Evolutionary conservation across 768 basidiomycete genomes (phyloP).

Genomic region (Psilocybe sp.): DNA sequence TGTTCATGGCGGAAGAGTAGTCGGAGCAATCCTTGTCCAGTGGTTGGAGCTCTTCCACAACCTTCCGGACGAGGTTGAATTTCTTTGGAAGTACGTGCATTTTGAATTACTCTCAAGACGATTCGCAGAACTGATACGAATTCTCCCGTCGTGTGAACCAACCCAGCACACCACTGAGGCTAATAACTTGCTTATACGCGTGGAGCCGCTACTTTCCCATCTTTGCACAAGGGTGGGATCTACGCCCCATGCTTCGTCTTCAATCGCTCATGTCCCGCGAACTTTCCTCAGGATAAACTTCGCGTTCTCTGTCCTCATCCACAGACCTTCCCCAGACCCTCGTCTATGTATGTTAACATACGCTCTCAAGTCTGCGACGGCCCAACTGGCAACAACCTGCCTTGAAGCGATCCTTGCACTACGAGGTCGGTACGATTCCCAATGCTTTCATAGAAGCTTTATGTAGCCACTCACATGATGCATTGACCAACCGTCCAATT

Average conservation of each 20-base stretch:
- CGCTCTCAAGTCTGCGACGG: slow-evolving; percentile 1
- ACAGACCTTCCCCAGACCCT: not conserved
- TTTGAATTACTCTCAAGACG: not conserved
- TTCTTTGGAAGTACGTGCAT: not conserved
- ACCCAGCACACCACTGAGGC: slow-evolving; percentile 5
- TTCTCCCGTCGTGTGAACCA: not conserved
- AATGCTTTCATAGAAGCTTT: too few species aligned
- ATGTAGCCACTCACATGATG: too few species aligned
- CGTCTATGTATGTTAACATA: slow-evolving; percentile 3
- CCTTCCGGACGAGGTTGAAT: not conserved
- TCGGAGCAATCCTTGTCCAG: not conserved
- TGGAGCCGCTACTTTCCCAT: slow-evolving; percentile 12
- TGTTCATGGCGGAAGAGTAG: not conserved
- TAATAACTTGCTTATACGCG: slow-evolving; percentile 11
- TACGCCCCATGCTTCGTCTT: not conserved
- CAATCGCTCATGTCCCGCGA: not conserved
- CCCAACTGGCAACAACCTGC: slow-evolving; percentile 10
- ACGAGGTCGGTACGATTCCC: not conserved
- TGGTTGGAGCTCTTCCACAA: not conserved
- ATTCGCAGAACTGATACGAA: not conserved
- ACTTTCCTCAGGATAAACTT: slow-evolving; percentile 4
- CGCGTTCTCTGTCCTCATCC: slow-evolving; percentile 3
- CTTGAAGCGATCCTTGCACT: slow-evolving; percentile 8
- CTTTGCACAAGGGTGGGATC: slow-evolving; percentile 4
- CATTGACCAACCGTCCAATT: not conserved